Evolutionary conservation across 1,139 yeast species (phyloP), one percentile per base, ranked within the genome.

Genomic region (Hansenula lynferdii): DNA sequence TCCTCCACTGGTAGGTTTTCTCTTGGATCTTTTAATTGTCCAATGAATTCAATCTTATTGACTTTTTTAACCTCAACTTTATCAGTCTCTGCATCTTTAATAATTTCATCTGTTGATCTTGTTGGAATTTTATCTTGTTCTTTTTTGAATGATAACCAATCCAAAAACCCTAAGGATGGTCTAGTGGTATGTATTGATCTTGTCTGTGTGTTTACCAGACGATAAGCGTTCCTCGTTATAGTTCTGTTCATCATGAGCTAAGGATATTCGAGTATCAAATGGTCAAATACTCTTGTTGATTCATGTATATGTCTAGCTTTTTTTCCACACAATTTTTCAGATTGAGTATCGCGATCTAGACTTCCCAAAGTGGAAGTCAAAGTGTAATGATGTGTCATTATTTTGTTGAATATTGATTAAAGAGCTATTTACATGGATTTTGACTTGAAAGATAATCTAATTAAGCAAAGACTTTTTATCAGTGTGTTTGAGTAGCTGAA

Each of bases 91-190:
- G 50, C 53, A 31, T 48, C 47, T 21, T 44, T 41, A 15, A 53
- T 51, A 30, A 51, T 53, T 24, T 49, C 44, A 34, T 48, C 35
- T 19, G 50, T 44, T 36, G 49, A 47, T 30, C 42, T 49, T 9
- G 49, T 47, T 30, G 39, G 36, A 9, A 39, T 31, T 37, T 40
- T 35, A 29, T 41, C 33, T 31, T 39, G 35, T 40, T 46, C 36
- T 36, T 51, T 49, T 41, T 51, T 55, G 31, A 45, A 43, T 35
- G 50, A 56, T 40, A 65, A 60, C 69, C 69, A 65, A 32, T 64
- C 62, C 55, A 64, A 52, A 43, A 62, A 58, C 19, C 64, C 64
- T n/a, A 40, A 36, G n/a, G 41, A 36, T 4, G 43, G 46, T 21
- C 50, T 40, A 1, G 56, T 42, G 4, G 54, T 48, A 35, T 57